phyloP scores from a whole-genome alignment of 257 asterid genomes.

The Gardenia jasminoides region DNA sequence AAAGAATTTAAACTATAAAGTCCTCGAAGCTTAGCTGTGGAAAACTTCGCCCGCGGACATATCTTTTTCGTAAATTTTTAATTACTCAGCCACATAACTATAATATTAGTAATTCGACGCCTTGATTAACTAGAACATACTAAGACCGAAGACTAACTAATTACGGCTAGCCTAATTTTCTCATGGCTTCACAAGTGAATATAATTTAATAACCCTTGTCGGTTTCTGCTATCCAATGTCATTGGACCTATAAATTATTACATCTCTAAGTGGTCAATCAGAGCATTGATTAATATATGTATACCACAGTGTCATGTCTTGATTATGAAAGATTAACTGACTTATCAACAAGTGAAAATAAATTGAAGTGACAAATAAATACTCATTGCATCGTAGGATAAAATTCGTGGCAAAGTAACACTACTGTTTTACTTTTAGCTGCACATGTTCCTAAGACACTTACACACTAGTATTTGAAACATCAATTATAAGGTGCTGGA shows the following conservation, averaged over 20 bases:
- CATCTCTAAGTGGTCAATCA: conserved; percentile 21
- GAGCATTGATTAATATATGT: background rate
- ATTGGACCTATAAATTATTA: conserved; percentile 12
- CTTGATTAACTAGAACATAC: conserved; percentile 1
- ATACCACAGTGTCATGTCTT: conserved; percentile 4
- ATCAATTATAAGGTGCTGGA: background rate
- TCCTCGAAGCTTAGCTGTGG: background rate
- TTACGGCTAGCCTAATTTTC: conserved; percentile 12
- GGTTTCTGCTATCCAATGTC: conserved; percentile 8
- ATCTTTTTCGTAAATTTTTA: background rate
- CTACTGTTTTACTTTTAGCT: background rate
- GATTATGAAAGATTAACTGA: conserved; percentile 23
- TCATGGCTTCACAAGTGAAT: conserved; percentile 14
- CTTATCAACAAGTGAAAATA: conserved; percentile 18
- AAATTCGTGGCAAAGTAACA: background rate
- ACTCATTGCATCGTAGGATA: background rate
- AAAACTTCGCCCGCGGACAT: background rate
- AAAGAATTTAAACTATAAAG: background rate
- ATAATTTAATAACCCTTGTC: conserved; percentile 1
- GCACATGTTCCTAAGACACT: background rate
- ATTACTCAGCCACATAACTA: background rate
- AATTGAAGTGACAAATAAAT: conserved; percentile 1
- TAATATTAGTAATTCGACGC: background rate
- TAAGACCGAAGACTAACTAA: conserved; percentile 11
- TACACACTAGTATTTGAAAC: background rate